phyloP scores from a whole-genome alignment of 1,139 yeast species.

The Zygosaccharomyces pseudobailii region DNA sequence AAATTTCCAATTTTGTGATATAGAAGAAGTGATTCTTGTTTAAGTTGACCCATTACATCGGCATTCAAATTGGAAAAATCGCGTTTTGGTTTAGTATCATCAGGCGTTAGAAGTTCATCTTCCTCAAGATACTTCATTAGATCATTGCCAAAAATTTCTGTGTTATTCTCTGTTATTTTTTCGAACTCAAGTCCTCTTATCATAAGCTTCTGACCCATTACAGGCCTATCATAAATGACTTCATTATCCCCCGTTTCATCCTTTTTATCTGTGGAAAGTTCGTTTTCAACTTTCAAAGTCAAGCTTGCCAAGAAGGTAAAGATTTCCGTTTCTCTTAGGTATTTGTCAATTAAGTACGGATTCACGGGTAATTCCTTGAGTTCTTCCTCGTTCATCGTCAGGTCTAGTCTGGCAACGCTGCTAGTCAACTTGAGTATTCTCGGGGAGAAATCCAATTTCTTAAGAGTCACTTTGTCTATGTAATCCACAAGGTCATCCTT shows the following conservation, averaged over 20 bases:
- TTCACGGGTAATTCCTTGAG: slow-evolving; percentile 60
- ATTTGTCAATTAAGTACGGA: slow-evolving; percentile 65
- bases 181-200: slow-evolving; percentile 34
- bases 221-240: slow-evolving; percentile 6
- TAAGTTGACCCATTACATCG: slow-evolving; percentile 16
- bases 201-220: slow-evolving; percentile 8
- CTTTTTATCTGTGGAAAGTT: slow-evolving; percentile 1
- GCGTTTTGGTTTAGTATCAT: background rate
- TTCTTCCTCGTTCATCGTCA: slow-evolving; percentile 44
- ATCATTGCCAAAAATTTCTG: slow-evolving; percentile 32
- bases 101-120: slow-evolving; percentile 12
- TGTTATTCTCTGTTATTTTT: slow-evolving; percentile 30
- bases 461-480: slow-evolving; percentile 66
- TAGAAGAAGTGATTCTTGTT: slow-evolving; percentile 25
- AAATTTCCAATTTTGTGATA: slow-evolving; percentile 24
- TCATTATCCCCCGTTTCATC: slow-evolving; percentile 12
- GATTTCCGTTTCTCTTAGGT: slow-evolving; percentile 56
- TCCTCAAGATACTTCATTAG: slow-evolving; percentile 21
- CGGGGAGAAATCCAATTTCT: slow-evolving; percentile 62
- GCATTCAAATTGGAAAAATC: slow-evolving; percentile 5
- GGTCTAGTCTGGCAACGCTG: slow-evolving; percentile 20
- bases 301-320: slow-evolving; percentile 40
- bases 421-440: slow-evolving; percentile 51
- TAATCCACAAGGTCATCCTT: slow-evolving; percentile 58
- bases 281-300: slow-evolving; percentile 11